Base-by-base conservation (phyloP, 225 moss, liverwort and hornwort genomes). In the Polytrichum commune region DNA sequence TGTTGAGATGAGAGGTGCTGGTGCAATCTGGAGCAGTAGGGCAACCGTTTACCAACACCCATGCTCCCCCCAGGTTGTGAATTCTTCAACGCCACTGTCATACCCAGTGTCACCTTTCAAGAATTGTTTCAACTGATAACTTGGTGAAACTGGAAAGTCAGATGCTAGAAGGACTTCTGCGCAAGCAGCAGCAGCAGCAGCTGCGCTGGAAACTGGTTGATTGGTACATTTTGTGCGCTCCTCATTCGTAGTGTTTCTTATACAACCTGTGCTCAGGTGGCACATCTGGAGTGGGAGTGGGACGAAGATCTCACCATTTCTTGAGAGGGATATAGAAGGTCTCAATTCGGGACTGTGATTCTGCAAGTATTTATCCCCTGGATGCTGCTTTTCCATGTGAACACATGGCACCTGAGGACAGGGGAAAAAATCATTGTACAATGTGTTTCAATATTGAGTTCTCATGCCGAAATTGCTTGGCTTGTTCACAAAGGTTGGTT, bases 341-440 rank as follows among this genome's bases (percentile, higher is more conserved):
- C 66, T 60, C 73, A 46, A 38, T 23, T 55, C 18, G 70, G 64
- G 70, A 68, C 64, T 30, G 26, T 53, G 26, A 73, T 62, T 69
- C 57, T 68, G 62, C 55, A 53, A 68, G 67, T 65, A 62, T 75
- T 63, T 64, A 67, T 55, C 38, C 53, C 46, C 72, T 77, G 71
- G 65, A 62, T 63, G 76, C 60, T 61, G 65, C 46, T 9, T 46
- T 75, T 78, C 54, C 68, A 66, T 74, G 77, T 72, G 57, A 57
- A 72, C 20, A 66, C 65, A 65, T 72, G 68, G 56, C 71, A 67
- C 38, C 33, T 54, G 62, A 64, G 58, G 69, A 64, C 71, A 55
- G 54, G 54, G 68, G 73, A 75, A 75, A n/a, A 73, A 46, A 46
- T 16, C 35, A 55, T 72, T 85, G 81, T 82, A 85, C 79, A 79